phyloP scores from a whole-genome alignment of 148 eudicot species.

The Hydrangea macrophylla region DNA sequence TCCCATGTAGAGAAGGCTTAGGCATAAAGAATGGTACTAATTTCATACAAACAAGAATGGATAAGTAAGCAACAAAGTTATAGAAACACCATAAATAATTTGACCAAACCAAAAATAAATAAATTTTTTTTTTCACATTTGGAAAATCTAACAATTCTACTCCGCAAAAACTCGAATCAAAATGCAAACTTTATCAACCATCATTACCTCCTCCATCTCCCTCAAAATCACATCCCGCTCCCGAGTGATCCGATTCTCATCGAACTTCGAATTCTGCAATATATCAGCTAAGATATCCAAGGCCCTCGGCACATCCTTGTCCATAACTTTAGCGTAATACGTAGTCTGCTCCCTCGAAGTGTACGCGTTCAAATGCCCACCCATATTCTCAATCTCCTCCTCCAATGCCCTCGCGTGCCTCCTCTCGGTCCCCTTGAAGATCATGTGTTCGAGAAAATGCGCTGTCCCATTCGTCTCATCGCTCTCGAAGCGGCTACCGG shows the following conservation, averaged over 20 bases:
- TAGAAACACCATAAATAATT: no score
- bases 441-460: slow-evolving; percentile 78
- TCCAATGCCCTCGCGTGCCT: slow-evolving; percentile 54
- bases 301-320: slow-evolving; percentile 53
- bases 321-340: slow-evolving; percentile 74
- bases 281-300: slow-evolving; percentile 82
- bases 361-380: slow-evolving; percentile 90
- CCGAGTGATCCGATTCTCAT: slow-evolving; percentile 46
- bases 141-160: no score
- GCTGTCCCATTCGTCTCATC: slow-evolving; percentile 72
- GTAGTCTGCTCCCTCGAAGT: slow-evolving; percentile 89
- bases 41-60: no score
- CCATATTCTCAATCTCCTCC: slow-evolving; percentile 90
- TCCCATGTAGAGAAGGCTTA: no score
- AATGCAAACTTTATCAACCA: neutral
- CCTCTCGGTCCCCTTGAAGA: slow-evolving; percentile 66
- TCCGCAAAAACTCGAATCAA: neutral
- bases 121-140: no score
- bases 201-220: slow-evolving; percentile 83
- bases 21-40: no score
- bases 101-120: no score
- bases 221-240: slow-evolving; percentile 90
- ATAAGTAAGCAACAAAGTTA: no score
- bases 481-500: slow-evolving; percentile 71
- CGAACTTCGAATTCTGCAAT: slow-evolving; percentile 81